Base-by-base conservation (phyloP, 2,329 filamentous ascomycete genomes). In the Alternaria consortialis region DNA sequence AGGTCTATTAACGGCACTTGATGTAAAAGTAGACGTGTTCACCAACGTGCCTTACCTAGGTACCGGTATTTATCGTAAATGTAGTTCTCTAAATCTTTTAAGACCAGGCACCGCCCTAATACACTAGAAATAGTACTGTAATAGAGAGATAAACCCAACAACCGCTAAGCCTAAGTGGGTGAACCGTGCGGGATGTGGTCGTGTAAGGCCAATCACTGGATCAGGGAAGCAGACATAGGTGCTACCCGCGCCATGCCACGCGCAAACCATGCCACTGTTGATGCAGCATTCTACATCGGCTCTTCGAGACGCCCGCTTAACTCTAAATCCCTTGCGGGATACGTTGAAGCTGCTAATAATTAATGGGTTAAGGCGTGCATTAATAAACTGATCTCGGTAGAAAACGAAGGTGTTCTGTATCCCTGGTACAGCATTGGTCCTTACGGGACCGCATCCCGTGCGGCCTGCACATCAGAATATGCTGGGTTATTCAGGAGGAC, bases 251-350 rank as follows among this genome's bases (percentile, higher is more conserved):
- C n/a, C n/a, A n/a, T n/a, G n/a, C n/a, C n/a, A n/a, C n/a, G n/a
- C n/a, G n/a, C n/a, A n/a, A n/a, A n/a, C n/a, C n/a, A n/a, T n/a
- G n/a, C n/a, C n/a, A n/a, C n/a, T n/a, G n/a, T n/a, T 29, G 3
- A 46, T 46, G 42, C 25, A 46, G 23, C 13, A 29, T 46, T 46
- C 25, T 31, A 6, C 12, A 46, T 46, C 13, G 13, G 25, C 44
- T 47, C 7, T 47, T 1, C 44, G 7, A 47, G 29, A 47, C n/a
- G 27, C 44, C 44, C 29, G 27, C 43, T 32, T 31, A 20, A 32
- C 27, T 20, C 17, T n/a, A 51, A 17, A 39, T 51, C 47, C 32
- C 47, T n/a, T 51, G 47, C 34, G 34, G 47, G 47, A 51, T 51
- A 39, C 47, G 34, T 25, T 8, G 32, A 50, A 50, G 31, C 47